Evolutionary conservation across 2,329 filamentous ascomycete species (phyloP), one percentile per base, ranked within the genome.

Genomic region (Stemphylium vesicarium): DNA sequence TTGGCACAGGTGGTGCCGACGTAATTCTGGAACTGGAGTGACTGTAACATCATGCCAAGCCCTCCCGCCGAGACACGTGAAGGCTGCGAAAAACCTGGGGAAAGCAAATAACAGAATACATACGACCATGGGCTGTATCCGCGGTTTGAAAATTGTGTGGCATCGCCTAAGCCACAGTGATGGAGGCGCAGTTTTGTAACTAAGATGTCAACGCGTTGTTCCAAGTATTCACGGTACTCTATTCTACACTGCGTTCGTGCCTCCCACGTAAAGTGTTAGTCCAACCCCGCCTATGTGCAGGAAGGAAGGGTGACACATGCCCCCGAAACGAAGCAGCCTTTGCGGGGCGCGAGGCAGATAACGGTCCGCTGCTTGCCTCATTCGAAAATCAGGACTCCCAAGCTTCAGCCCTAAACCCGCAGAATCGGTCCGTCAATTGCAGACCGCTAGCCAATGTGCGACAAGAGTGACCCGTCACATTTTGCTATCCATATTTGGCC

Each of bases 11-110:
- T 29, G 26, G 8, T 29, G 3, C 31, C 31, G 18, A 36, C 26
- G 15, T 35, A 20, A 35, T 45, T 32, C 37, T 38, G 50, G 15
- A 18, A 33, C 20, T 0, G 7, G 5, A 13, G 26, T 13, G 32
- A 4, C 12, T 43, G 20, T 42, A 35, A 45, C 35, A 20, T 15
- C 37, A 29, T 41, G 43, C 37, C 50, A 53, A 48, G 43, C 11
- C 29, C 12, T 31, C 16, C 9, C 6, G 18, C 7, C 10, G 13
- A 44, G 31, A 18, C 22, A 9, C 12, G 8, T 29, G 26, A 29
- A 33, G 29, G 26, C 18, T 33, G 16, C 16, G 18, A 26, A 18
- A 18, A 35, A 16, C 31, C 20, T 15, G 20, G 11, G 31, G n/a
- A 32, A 16, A 12, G n/a, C 20, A 13, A 15, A 35, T 18, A 44